Base-by-base conservation (phyloP, 2,329 filamentous ascomycete genomes). In the Dactylonectria macrodidyma region DNA sequence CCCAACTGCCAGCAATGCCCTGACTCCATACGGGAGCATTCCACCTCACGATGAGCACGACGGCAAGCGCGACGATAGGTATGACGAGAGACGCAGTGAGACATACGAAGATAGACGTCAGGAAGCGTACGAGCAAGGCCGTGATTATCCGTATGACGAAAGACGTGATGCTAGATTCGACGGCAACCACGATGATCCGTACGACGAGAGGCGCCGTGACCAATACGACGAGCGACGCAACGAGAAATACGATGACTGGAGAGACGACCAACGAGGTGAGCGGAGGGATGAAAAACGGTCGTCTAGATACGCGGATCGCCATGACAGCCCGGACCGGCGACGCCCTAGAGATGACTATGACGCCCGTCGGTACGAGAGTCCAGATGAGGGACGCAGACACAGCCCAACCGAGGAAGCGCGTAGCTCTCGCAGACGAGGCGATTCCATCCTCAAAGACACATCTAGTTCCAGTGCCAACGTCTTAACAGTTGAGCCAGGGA, bases 401-500 rank as follows among this genome's bases (percentile, higher is more conserved):
- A 72, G 66, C 58, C 67, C 71, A 14, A 62, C 70, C 8, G 69
- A 63, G 3, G 75, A 77, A 41, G 67, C 71, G 11, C 69, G 71
- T 56, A 65, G 68, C 6, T 62, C 67, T 22, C 71, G 68, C 46
- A 72, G 62, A 36, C 73, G 66, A 16, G 74, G 72, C 14, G 69
- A 73, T 55, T 66, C 75, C 12, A 69, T 73, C 44, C 72, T 71
- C 24, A 77, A 78, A 11, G 84, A 85, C 62, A 78, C 81, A 2
- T 81, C 81, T 11, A 71, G 70, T 58, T 80, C 84, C 14, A 78
- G 75, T 10, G 66, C 80, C 56, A 85, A 80, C 65, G 75, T 86
- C 33, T 70, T 87, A 59, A 82, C 81, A 0, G 83, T 83, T 30
- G 85, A 85, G 26, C 80, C 82, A 3, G 73, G 78, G 38, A 72